A percentile compares a stretch with the other conserved stretches of the same genome.
phyloP scores from a whole-genome alignment of 2,329 filamentous ascomycete species.

The Furcasterigmium sp. region DNA sequence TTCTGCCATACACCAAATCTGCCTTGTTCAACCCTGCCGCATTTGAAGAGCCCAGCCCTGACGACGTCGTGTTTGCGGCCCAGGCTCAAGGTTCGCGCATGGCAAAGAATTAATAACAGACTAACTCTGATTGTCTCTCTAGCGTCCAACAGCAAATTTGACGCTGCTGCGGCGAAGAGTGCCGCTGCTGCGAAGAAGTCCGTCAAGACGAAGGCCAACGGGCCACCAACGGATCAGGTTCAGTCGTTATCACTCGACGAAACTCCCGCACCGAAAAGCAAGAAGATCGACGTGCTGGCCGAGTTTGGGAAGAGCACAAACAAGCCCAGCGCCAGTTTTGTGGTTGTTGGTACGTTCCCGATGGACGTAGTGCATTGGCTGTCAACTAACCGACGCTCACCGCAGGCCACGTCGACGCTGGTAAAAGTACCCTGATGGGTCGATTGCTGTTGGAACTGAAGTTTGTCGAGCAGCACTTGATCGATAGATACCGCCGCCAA shows the following conservation, averaged over 20 bases:
- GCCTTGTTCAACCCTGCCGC: conserved; percentile 49
- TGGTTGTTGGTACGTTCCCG: conserved; percentile 70
- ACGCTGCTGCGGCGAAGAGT: conserved; percentile 32
- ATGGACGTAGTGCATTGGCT: conserved; percentile 7
- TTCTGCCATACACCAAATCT: conserved; percentile 46
- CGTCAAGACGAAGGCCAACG: conserved; percentile 22
- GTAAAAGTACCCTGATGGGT: conserved; percentile 97
- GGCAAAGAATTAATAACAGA: conserved; percentile 42
- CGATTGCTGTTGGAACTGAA: conserved; percentile 85
- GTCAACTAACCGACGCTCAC: conserved; percentile 4
- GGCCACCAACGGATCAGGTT: conserved; percentile 19
- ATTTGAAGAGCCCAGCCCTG: conserved; percentile 84
- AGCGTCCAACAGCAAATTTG: conserved; percentile 44
- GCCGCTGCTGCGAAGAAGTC: conserved; percentile 27
- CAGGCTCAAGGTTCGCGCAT: conserved; percentile 81
- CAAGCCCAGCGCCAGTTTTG: conserved; percentile 84
- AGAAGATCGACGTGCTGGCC: conserved; percentile 77
- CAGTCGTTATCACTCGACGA: conserved; percentile 43
- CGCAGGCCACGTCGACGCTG: conserved; percentile 89
- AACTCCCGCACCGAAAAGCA: conserved; percentile 56
- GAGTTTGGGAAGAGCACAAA: conserved; percentile 71
- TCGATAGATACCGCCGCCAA: conserved; percentile 84
- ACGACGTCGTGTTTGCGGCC: conserved; percentile 81
- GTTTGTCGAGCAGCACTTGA: conserved; percentile 78
- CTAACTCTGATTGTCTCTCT: conserved; percentile 45